Evolutionary conservation across 2,329 filamentous ascomycete genomes (phyloP).

Genomic region (Didymella segeticola): DNA sequence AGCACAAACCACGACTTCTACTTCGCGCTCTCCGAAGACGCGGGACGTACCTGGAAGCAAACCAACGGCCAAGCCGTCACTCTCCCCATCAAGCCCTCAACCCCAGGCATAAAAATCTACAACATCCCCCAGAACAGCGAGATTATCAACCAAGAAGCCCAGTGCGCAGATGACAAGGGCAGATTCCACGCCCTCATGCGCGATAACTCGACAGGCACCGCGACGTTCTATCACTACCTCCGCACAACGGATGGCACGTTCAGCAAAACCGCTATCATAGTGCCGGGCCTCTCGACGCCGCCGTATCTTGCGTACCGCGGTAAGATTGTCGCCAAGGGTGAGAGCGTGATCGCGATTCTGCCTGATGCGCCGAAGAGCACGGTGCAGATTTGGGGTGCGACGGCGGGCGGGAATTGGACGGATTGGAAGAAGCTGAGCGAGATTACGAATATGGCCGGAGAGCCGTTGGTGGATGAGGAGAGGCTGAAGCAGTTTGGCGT

Average conservation of each 20-base stretch:
- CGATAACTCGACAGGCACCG: constrained; percentile 45
- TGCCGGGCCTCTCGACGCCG: constrained; percentile 35
- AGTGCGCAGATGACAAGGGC: constrained; percentile 55
- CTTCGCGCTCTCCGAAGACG: constrained; percentile 57
- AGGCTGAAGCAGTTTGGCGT: constrained; percentile 31
- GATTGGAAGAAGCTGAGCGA: constrained; percentile 43
- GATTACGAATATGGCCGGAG: constrained; percentile 40
- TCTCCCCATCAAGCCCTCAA: constrained; percentile 51
- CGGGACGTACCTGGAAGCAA: constrained; percentile 55
- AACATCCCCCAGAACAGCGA: constrained; percentile 55
- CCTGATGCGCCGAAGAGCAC: constrained; percentile 41
- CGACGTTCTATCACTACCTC: constrained; percentile 44
- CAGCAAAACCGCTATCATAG: constrained; percentile 41
- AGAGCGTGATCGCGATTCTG: constrained; percentile 39
- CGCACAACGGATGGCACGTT: constrained; percentile 37
- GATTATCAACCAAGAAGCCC: constrained; percentile 60
- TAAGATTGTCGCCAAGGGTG: constrained; percentile 37
- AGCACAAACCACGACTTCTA: constrained; percentile 60
- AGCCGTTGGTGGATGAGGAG: constrained; percentile 43
- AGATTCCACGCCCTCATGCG: constrained; percentile 60
- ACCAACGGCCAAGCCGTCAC: constrained; percentile 48
- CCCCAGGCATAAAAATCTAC: constrained; percentile 54
- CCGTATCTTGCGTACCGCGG: constrained; percentile 44
- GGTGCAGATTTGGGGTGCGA: constrained; percentile 39
- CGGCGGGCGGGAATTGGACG: constrained; percentile 32